Evolutionary conservation across 345 rosid species (phyloP).

Genomic region (Triadica sebifera): DNA sequence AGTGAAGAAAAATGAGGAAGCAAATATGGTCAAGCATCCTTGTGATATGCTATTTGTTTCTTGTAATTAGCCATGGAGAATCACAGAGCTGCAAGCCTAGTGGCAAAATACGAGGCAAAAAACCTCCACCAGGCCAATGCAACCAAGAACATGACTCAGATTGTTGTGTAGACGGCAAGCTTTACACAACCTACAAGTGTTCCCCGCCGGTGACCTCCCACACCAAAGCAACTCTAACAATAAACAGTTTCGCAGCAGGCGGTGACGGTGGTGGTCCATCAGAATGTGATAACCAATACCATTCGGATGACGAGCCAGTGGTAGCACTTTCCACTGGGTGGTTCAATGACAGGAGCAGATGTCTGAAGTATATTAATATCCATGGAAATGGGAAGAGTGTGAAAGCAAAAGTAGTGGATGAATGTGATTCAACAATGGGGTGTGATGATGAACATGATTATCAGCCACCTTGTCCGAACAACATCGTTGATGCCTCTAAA

Average conservation of each 20-base stretch:
- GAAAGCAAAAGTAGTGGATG: conserved; percentile 12
- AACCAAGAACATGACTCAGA: neutral
- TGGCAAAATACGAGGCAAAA: neutral
- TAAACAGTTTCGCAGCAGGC: neutral
- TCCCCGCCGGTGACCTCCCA: neutral
- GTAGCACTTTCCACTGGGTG: conserved; percentile 18
- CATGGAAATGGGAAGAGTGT: conserved; percentile 12
- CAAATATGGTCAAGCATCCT: neutral
- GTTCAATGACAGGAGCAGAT: conserved; percentile 11
- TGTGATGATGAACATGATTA: conserved; percentile 6
- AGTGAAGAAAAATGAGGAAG: neutral
- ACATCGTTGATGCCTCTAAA: conserved; percentile 15
- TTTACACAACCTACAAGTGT: neutral
- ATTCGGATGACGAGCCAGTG: neutral
- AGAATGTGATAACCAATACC: neutral
- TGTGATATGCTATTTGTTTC: neutral
- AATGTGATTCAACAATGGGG: conserved; percentile 15
- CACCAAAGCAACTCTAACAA: neutral
- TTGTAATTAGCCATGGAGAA: neutral
- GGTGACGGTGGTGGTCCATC: conserved; percentile 1
- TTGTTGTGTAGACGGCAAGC: conserved; percentile 1
- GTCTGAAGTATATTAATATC: neutral
- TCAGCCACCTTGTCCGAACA: conserved; percentile 12
- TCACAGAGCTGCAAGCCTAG: conserved; percentile 4
- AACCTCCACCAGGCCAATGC: neutral